A percentile compares a stretch with the other conserved stretches of the same genome.
These are phyloP conservation scores for Athelia sp. DNA, from an alignment of 1,284 basidiomycete genomes.

Conservation along the genomic window DNA sequence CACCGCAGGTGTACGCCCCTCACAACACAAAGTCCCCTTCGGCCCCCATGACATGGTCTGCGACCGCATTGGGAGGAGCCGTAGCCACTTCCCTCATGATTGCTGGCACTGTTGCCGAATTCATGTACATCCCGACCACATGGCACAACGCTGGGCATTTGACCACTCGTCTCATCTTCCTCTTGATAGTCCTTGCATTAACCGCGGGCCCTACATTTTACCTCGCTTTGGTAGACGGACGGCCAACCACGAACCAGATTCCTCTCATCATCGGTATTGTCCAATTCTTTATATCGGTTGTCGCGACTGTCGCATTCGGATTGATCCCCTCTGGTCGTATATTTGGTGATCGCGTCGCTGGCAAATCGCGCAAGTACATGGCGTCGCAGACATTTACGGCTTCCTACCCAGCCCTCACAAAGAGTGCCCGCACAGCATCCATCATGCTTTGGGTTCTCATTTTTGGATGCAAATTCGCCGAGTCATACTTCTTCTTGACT, in stretches of 20 bases:
- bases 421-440: conserved; percentile 70
- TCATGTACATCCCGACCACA: conserved; percentile 93
- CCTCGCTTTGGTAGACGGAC: conserved; percentile 73
- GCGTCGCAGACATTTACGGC: conserved; percentile 97
- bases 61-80: conserved; percentile 85
- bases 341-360: conserved; percentile 94
- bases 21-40: conserved; percentile 52
- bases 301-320: conserved; percentile 76
- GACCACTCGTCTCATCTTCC: conserved; percentile 82
- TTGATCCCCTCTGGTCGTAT: conserved; percentile 88
- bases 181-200: conserved; percentile 80
- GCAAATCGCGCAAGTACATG: conserved; percentile 92
- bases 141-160: conserved; percentile 97
- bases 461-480: conserved; percentile 88
- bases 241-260: conserved; percentile 46
- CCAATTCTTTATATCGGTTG: conserved; percentile 85
- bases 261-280: conserved; percentile 85
- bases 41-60: conserved; percentile 88
- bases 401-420: conserved; percentile 77
- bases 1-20: conserved; percentile 87
- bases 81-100: conserved; percentile 92
- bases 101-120: conserved; percentile 85
- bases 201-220: conserved; percentile 91
- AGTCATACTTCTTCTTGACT: conserved; percentile 96
- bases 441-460: conserved; percentile 86